phyloP scores from a whole-genome alignment of 2,329 filamentous ascomycete genomes.

The Aspergillus flavus region DNA sequence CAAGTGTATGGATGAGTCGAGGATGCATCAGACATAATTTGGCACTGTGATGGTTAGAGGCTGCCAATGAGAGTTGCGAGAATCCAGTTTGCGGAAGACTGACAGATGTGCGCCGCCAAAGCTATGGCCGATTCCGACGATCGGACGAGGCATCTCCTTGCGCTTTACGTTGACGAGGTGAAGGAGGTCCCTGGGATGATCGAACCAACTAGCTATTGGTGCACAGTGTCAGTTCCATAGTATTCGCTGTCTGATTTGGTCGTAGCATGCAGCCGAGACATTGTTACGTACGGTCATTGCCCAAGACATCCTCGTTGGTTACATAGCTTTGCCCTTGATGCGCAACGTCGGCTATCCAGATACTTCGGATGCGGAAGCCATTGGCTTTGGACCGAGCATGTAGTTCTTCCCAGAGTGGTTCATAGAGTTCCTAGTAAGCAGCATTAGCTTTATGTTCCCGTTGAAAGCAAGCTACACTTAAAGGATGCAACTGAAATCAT shows the following conservation, averaged over 20 bases:
- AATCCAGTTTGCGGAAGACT: conserved; percentile 15
- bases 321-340: conserved; percentile 79
- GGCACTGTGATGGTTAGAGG: conserved; percentile 39
- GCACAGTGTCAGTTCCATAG: conserved; percentile 19
- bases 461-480: background rate
- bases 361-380: conserved; percentile 72
- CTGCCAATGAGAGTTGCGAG: conserved; percentile 3
- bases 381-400: conserved; percentile 58
- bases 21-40: conserved; percentile 77
- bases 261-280: background rate
- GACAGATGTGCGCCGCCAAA: conserved; percentile 76
- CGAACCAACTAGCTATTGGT: conserved; percentile 73
- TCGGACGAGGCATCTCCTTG: conserved; percentile 73
- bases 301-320: conserved; percentile 73
- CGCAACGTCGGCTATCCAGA: conserved; percentile 90
- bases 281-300: conserved; percentile 73
- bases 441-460: conserved; percentile 10
- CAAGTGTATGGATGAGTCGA: conserved; percentile 71
- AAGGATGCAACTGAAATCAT: background rate
- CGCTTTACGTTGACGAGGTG: conserved; percentile 85
- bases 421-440: conserved; percentile 74
- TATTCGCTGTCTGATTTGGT: background rate
- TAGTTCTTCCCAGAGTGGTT: conserved; percentile 87
- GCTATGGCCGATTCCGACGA: conserved; percentile 85
- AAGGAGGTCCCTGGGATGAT: conserved; percentile 81